Evolutionary conservation across 2,329 filamentous ascomycete species (phyloP), one percentile per base, ranked within the genome.

Genomic region (Thelonectria discophora): DNA sequence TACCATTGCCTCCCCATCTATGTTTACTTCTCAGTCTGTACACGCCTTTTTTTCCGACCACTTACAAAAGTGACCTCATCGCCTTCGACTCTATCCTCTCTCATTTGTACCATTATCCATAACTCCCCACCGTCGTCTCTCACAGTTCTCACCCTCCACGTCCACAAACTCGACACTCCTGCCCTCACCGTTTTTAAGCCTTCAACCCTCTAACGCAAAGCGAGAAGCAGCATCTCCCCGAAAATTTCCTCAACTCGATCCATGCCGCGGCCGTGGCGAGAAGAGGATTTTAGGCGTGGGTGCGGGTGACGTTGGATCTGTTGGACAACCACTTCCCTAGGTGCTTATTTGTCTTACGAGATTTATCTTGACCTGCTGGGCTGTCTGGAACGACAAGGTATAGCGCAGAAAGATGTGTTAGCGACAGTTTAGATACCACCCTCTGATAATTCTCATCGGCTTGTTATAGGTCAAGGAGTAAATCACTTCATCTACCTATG

Each of bases 201-300:
- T 18, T 50, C 32, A 9, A 46, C 20, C 15, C 21, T 8, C 7
- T 32, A 50, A 5, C 30, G 48, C 32, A 37, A 39, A 7, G 48
- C 48, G 30, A 50, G 30, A 37, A 34, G 32, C 9, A 50, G 48
- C 30, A 50, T 50, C 48, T 50, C 30, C 18, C 48, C 48, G n/a
- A 8, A 50, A 50, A 39, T 17, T 50, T 4, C 32, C 17, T 17
- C 48, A 50, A 20, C 30, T 50, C 30, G 30, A 39, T 3, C 48
- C 18, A 13, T 34, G 48, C 48, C 48, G 39, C 13, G 48, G 48
- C 9, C 37, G 15, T 11, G 24, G 48, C 17, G 48, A 50, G 30
- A 18, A 21, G 3, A 39, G n/a, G 7, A 50, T 50, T n/a, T n/a
- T n/a, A n/a, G n/a, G n/a, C n/a, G n/a, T n/a, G n/a, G n/a, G n/a